Conservation (phyloP, 2,329 filamentous ascomycete genomes). For the Diaporthe citrichinensis region DNA sequence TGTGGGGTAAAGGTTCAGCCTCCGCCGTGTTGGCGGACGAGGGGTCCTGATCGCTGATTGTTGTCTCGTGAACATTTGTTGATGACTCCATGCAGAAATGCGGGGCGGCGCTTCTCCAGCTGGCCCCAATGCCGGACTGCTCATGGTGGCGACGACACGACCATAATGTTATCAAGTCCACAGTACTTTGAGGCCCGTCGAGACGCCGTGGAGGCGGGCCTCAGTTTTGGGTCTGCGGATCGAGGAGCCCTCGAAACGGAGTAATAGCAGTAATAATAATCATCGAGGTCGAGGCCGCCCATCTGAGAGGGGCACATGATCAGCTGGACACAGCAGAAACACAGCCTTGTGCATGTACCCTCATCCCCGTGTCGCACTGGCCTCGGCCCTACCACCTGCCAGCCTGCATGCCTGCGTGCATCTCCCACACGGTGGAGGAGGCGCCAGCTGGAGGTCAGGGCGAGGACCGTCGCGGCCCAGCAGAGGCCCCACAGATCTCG, state of each 20-base stretch:
- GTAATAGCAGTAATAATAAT: conserved; percentile 1
- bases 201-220: neutral
- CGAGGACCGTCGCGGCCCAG: neutral
- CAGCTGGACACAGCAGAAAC: conserved; percentile 18
- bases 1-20: conserved; percentile 28
- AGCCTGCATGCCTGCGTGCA: neutral
- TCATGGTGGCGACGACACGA: conserved; percentile 19
- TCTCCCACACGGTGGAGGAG: neutral
- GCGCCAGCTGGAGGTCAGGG: conserved; percentile 1
- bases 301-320: conserved; percentile 9
- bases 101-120: conserved; percentile 25
- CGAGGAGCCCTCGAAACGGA: conserved; percentile 24
- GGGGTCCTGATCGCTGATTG: neutral
- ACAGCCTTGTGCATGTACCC: conserved; percentile 16
- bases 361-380: neutral
- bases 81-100: neutral
- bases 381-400: neutral
- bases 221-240: neutral
- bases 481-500: conserved; percentile 9
- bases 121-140: conserved; percentile 26
- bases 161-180: neutral
- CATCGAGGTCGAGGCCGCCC: conserved; percentile 10
- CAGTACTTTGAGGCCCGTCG: neutral
- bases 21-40: conserved; percentile 2
- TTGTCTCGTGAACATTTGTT: conserved; percentile 17